A percentile compares a stretch with the other conserved stretches of the same genome.
Evolutionary conservation across 768 basidiomycete genomes (phyloP).

Genomic region (Ramaria rubella): DNA sequence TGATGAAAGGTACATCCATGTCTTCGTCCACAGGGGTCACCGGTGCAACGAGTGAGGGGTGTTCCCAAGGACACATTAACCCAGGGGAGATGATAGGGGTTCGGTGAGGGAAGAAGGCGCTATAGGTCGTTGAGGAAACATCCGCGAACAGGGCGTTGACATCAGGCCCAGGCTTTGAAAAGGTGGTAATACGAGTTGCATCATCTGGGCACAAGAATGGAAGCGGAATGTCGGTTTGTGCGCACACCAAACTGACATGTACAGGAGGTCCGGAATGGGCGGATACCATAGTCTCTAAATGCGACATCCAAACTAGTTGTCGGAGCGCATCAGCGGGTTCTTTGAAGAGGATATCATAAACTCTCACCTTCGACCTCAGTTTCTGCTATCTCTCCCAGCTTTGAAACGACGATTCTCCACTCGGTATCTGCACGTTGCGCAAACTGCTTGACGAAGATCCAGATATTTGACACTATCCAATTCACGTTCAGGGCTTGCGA

Average conservation of each 20-base stretch:
- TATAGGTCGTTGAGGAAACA: slow-evolving; percentile 7
- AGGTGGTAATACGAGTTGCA: not conserved
- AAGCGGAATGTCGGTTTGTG: slow-evolving; percentile 56
- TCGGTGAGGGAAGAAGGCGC: slow-evolving; percentile 19
- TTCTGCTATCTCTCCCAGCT: slow-evolving; percentile 52
- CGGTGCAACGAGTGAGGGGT: slow-evolving; percentile 36
- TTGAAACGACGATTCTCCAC: slow-evolving; percentile 73
- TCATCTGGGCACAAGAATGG: slow-evolving; percentile 35
- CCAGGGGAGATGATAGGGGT: slow-evolving; percentile 25
- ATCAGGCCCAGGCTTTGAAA: not conserved
- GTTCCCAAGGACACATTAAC: slow-evolving; percentile 42
- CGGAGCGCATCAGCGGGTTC: slow-evolving; percentile 5
- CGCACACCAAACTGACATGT: slow-evolving; percentile 55
- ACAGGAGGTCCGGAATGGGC: slow-evolving; percentile 38
- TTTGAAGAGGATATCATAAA: not conserved
- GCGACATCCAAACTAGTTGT: slow-evolving; percentile 57
- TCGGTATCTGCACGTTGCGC: slow-evolving; percentile 64
- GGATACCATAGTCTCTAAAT: slow-evolving; percentile 38
- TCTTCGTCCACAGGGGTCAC: slow-evolving; percentile 27
- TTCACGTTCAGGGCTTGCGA: slow-evolving; percentile 31
- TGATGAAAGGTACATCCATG: slow-evolving; percentile 29
- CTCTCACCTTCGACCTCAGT: slow-evolving; percentile 61
- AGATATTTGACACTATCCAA: slow-evolving; percentile 53
- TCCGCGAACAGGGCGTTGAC: slow-evolving; percentile 8
- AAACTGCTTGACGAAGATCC: slow-evolving; percentile 61